Base-by-base conservation (phyloP, 1,284 basidiomycete genomes). In the Psilocybe mexicana region DNA sequence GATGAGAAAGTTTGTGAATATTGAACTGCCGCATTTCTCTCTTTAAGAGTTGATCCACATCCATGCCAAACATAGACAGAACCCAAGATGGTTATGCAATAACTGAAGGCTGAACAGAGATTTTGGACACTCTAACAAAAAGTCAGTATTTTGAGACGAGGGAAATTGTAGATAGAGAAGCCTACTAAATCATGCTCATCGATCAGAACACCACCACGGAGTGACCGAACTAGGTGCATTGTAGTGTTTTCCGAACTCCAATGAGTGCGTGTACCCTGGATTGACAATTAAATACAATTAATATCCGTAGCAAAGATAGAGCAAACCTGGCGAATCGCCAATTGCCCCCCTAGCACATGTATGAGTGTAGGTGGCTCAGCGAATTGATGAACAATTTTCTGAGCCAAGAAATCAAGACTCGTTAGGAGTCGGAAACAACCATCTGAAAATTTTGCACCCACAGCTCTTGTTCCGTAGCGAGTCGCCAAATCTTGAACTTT, bases 31-130 rank as follows among this genome's bases (percentile, higher is more conserved):
- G 83, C 85, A 42, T 76, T 64, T 51, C 84, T 82, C 70, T 93
- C 91, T 35, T 66, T 61, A 6, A 72, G 54, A 8, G 75, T 75
- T 7, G 90, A 86, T 14, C 91, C 90, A 54, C 81, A 76, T 1
- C 90, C 90, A 67, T 91, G 78, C 91, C 91, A 93, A 30, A 92
- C 82, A 64, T 90, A 92, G 42, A 88, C 74, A 0, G 83, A 83
- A 48, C 84, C 84, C 55, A 92, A 74, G 26, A 92, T 76, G 2
- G 85, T 82, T 43, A 91, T 64, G 63, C 88, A 90, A 67, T 88
- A 92, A 66, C 87, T 90, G 70, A 86, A 92, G 23, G 81, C 91
- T 6, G 90, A 92, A 69, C 90, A 92, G 0, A 93, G 74, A 65
- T 88, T 90, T 58, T 75, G 79, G 61, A 87, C 75, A 58, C 71